phyloP scores from a whole-genome alignment of 208 protist species.

The Acanthamoeba lenticulata region DNA sequence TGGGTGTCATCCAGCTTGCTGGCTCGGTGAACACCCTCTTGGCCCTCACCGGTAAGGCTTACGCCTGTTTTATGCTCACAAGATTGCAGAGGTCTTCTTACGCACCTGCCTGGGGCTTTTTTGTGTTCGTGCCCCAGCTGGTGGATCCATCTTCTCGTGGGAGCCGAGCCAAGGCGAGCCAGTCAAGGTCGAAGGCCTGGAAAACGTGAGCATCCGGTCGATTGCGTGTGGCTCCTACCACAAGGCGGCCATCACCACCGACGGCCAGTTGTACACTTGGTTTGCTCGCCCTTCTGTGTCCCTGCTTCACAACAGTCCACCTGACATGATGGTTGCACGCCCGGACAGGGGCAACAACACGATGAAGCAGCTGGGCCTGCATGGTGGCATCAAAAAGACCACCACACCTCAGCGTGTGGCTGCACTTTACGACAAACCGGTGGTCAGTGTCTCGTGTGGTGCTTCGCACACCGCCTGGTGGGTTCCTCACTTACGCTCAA shows the following conservation, averaged over 20 bases:
- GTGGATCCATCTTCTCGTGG: neutral
- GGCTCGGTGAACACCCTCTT: neutral
- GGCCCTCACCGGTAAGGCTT: neutral
- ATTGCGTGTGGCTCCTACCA: neutral
- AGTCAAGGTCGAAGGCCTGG: neutral
- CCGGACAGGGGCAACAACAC: neutral
- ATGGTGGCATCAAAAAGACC: neutral
- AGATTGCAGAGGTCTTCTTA: neutral
- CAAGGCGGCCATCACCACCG: neutral
- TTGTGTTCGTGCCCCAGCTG: neutral
- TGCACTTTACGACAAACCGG: neutral
- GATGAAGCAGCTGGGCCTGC: neutral
- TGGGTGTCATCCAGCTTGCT: neutral
- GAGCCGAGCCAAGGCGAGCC: neutral
- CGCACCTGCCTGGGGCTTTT: neutral
- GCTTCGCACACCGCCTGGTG: neutral
- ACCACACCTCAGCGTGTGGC: neutral
- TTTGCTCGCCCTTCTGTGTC: neutral
- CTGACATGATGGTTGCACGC: neutral
- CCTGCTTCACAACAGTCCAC: neutral
- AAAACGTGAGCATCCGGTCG: neutral
- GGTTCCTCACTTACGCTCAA: neutral
- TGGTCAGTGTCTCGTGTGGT: slow-evolving; percentile 15
- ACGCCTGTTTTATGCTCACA: no score
- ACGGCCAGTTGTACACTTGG: neutral